A percentile compares a stretch with the other conserved stretches of the same genome.
phyloP scores from a whole-genome alignment of 306 rosid genomes.

The Pyrus bretschneideri region DNA sequence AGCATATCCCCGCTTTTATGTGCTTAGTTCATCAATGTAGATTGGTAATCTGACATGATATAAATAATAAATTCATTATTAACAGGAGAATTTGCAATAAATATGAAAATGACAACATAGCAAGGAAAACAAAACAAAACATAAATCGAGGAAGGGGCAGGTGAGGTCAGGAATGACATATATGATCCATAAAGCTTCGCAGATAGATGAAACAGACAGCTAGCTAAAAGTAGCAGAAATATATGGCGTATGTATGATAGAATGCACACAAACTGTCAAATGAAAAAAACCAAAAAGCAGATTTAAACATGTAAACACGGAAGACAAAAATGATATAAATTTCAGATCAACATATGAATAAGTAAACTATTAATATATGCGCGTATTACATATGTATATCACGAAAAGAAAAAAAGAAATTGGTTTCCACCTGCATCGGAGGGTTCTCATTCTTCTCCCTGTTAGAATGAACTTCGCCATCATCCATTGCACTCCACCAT shows the following conservation, averaged over 20 bases:
- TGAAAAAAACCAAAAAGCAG: background rate
- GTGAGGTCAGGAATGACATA: background rate
- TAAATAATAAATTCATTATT: background rate
- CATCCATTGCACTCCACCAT: constrained; percentile 42
- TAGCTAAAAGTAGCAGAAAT: background rate
- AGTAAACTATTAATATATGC: too few species aligned
- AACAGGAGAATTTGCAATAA: background rate
- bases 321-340: background rate
- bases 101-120: background rate
- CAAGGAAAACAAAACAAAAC: background rate
- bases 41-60: background rate
- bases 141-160: background rate
- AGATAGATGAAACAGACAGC: background rate
- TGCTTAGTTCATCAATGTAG: background rate
- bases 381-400: background rate
- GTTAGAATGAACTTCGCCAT: constrained; percentile 40
- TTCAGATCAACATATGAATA: background rate
- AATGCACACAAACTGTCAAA: background rate
- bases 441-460: constrained; percentile 66
- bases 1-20: background rate
- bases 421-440: constrained; percentile 65
- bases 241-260: background rate
- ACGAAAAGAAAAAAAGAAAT: background rate
- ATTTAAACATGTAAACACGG: background rate
- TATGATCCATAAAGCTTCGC: background rate